A percentile compares a stretch with the other conserved stretches of the same genome.
phyloP scores from a whole-genome alignment of 129 eudicot species.

The Lactuca saligna region DNA sequence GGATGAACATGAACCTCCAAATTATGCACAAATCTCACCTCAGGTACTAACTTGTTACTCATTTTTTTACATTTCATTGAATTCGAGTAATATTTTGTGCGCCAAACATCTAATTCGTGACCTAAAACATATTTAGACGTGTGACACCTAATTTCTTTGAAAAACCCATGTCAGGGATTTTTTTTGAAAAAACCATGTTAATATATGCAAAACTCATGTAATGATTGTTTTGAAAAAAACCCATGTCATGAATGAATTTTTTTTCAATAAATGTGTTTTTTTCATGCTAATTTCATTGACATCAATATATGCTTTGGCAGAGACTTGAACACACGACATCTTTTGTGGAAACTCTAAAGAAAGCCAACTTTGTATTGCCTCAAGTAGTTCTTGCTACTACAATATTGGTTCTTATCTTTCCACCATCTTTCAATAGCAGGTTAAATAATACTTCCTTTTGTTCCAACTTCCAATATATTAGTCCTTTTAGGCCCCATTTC shows the following conservation, averaged over 20 bases:
- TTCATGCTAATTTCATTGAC: background rate
- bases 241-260: too few species aligned
- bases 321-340: constrained; percentile 47
- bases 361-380: constrained; percentile 81
- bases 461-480: background rate
- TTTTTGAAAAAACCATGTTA: too few species aligned
- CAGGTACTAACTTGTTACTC: constrained; percentile 38
- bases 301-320: constrained; percentile 23
- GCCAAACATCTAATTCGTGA: too few species aligned
- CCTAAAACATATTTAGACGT: too few species aligned
- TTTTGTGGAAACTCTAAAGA: constrained; percentile 56
- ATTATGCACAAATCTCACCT: constrained; percentile 23
- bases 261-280: background rate
- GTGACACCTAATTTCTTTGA: too few species aligned
- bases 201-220: too few species aligned
- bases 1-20: constrained; percentile 20
- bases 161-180: too few species aligned
- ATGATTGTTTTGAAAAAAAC: too few species aligned
- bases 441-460: constrained; percentile 14
- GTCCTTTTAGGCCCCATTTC: background rate
- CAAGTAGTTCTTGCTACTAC: constrained; percentile 91
- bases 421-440: constrained; percentile 98
- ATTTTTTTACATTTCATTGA: background rate
- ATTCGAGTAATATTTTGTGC: background rate
- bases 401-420: constrained; percentile 83